Evolutionary conservation across 345 rosid species (phyloP), one percentile per base, ranked within the genome.

Genomic region (Heritiera littoralis): DNA sequence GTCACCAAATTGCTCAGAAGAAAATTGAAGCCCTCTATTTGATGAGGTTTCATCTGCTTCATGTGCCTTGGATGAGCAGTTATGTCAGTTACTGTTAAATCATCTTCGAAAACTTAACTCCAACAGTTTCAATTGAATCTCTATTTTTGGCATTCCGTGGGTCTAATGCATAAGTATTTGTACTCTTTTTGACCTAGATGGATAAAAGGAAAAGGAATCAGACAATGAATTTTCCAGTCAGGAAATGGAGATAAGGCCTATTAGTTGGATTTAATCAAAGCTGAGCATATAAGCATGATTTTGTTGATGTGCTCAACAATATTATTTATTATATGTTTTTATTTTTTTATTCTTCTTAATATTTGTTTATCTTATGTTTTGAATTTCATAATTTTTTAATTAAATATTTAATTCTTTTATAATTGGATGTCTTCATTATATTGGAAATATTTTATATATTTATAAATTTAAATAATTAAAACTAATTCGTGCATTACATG

Each of bases 1-100:
- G 86, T 60, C 56, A 86, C 92, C 69, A 95, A 83, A 74, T 95
- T 95, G 78, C 87, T 89, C 66, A 92, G 82, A 18, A 95, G 89
- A 82, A 95, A 94, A 30, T 83, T 88, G 76, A 95, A 95, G 20
- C 99, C 98, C 79, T 95, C 95, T 38, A 87, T 66, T 69, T 95
- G 99, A 85, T 95, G 99, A 79, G 97, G 92, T 81, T 89, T 92
- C 98, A 94, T 92, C 69, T 87, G 89, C 80, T 88, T 90, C 86
- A 63, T 82, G 78, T 95, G 99, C 83, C 92, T 89, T 38, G 99
- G 97, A 83, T 95, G 98, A 72, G 95, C 93, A 86, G 85, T 75
- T 72, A 94, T 88, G 41, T 88, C 90, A 5, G 90, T 83, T 52
- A 88, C 90, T 80, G 46, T 77, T 76, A 90, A 79, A 80, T 89